These are phyloP conservation scores for Colletotrichum salicis DNA, from an alignment of 2,329 filamentous ascomycete genomes.

Conservation along the genomic window DNA sequence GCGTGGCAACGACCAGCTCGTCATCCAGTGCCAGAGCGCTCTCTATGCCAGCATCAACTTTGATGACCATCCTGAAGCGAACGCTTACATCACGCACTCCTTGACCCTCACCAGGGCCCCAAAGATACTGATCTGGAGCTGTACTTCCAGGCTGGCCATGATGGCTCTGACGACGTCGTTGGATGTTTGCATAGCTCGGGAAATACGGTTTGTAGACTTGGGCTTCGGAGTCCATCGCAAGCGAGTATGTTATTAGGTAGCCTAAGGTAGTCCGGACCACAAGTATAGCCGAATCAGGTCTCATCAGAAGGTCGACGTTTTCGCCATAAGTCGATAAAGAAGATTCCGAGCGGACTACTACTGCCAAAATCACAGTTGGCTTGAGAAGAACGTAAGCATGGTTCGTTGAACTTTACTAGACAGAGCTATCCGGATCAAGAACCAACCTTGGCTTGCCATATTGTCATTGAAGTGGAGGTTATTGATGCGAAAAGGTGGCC, in stretches of 20 bases:
- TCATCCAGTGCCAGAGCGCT: conserved; percentile 90
- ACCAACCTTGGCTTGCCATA: conserved; percentile 94
- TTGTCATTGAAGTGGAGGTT: conserved; percentile 83
- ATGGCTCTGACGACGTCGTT: conserved; percentile 70
- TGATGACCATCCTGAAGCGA: conserved; percentile 96
- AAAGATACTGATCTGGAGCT: conserved; percentile 70
- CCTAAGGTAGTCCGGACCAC: conserved; percentile 88
- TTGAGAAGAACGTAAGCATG: conserved; percentile 47
- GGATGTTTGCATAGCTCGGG: conserved; percentile 71
- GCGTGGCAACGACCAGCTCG: conserved; percentile 90
- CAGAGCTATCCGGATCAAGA: conserved; percentile 4
- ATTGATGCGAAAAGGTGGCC: conserved; percentile 89
- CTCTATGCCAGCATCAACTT: conserved; percentile 94
- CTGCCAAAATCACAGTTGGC: conserved; percentile 89
- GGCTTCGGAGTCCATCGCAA: conserved; percentile 84
- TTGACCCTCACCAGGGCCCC: conserved; percentile 83
- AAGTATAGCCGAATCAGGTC: conserved; percentile 91
- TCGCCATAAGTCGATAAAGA: conserved; percentile 86
- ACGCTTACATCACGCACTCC: conserved; percentile 89
- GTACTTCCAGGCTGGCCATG: conserved; percentile 65
- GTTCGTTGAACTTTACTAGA: conserved; percentile 10
- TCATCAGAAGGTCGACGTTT: conserved; percentile 85
- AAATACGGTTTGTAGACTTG: conserved; percentile 89
- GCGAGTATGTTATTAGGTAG: conserved; percentile 93
- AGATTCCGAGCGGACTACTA: conserved; percentile 81